phyloP scores from a whole-genome alignment of 768 basidiomycete genomes.

The Cystobasidium ongulense region DNA sequence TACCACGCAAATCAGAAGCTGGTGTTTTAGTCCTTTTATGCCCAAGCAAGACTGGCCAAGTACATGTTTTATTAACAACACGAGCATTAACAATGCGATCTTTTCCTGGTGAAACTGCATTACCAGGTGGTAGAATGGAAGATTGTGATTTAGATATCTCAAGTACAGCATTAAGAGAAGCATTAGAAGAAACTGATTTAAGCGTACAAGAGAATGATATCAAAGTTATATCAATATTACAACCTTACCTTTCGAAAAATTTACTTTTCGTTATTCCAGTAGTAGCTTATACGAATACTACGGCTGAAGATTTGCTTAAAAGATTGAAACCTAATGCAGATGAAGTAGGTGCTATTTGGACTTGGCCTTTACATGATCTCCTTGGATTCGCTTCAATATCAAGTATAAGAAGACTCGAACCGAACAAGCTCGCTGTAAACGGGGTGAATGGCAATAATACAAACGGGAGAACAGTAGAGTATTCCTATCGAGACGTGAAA shows the following conservation, averaged over 20 bases:
- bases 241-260: conserved; percentile 38
- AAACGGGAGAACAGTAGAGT: background rate
- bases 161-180: conserved; percentile 38
- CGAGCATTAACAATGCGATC: conserved; percentile 31
- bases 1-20: conserved; percentile 29
- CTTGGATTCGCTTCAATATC: conserved; percentile 11
- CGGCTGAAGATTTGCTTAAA: background rate
- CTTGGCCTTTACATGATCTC: conserved; percentile 21
- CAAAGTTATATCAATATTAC: conserved; percentile 34
- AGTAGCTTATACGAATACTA: conserved; percentile 32
- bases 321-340: conserved; percentile 28
- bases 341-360: conserved; percentile 39
- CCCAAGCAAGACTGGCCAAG: conserved; percentile 20
- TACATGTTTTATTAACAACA: conserved; percentile 38
- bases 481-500: conserved; percentile 11
- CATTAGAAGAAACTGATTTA: conserved; percentile 38
- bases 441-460: background rate
- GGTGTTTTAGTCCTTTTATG: conserved; percentile 39
- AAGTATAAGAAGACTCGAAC: background rate
- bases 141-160: conserved; percentile 19
- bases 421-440: background rate
- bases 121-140: conserved; percentile 39
- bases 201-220: background rate
- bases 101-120: conserved; percentile 39
- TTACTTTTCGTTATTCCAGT: conserved; percentile 39